A percentile compares a stretch with the other conserved stretches of the same genome.
phyloP scores from a whole-genome alignment of 495 filamentous ascomycete genomes.

The Talaromyces stipitatus region DNA sequence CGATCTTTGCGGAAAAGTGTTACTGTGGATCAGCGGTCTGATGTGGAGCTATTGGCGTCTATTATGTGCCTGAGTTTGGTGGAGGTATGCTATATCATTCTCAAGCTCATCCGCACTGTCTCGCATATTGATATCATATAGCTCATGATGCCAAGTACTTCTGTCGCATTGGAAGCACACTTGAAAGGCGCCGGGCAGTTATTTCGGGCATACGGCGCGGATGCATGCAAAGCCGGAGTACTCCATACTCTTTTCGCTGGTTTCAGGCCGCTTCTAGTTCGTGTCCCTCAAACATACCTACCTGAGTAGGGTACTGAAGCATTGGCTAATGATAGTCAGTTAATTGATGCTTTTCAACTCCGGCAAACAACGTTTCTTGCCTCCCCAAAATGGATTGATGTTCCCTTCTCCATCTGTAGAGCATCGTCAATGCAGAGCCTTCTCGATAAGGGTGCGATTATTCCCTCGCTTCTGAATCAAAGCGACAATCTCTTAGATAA shows the following conservation, averaged over 20 bases:
- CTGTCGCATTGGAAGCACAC: neutral
- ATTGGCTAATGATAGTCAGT: neutral
- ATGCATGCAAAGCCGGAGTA: neutral
- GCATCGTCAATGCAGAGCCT: neutral
- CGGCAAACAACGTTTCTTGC: neutral
- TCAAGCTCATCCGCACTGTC: neutral
- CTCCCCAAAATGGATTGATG: neutral
- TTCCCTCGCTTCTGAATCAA: neutral
- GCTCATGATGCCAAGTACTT: neutral
- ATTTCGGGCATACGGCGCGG: neutral
- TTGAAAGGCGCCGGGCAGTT: neutral
- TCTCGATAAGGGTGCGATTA: neutral
- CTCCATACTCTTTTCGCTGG: neutral
- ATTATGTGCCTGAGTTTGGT: conserved; percentile 30
- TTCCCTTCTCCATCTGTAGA: neutral
- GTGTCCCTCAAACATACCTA: neutral
- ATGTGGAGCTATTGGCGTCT: conserved; percentile 16
- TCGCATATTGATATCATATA: neutral
- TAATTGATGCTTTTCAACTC: neutral
- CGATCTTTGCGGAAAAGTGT: neutral
- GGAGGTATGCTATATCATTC: conserved; percentile 10
- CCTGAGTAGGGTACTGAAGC: neutral
- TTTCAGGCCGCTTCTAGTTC: neutral
- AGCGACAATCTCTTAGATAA: neutral
- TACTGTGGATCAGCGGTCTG: conserved; percentile 4